Base-by-base conservation (phyloP, 495 filamentous ascomycete genomes). In the Penicillium nucicola region DNA sequence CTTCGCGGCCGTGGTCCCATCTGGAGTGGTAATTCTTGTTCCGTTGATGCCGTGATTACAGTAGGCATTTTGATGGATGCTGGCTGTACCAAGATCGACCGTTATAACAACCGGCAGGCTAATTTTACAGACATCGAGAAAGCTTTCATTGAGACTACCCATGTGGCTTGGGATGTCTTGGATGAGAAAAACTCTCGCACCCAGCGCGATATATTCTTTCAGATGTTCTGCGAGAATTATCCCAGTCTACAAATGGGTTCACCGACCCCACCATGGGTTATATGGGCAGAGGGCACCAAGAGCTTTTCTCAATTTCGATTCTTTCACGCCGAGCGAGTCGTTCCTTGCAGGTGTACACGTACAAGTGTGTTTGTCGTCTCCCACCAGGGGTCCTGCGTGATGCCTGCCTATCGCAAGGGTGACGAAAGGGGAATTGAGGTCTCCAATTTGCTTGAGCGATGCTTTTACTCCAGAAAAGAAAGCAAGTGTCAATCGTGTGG, bases 11-110 rank as follows among this genome's bases (percentile, higher is more conserved):
- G 65, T 14, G 68, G 66, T 0, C 68, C 70, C 6, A 42, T 66
- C 7, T 61, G 59, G 47, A 13, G 13, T 7, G 19, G 31, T 0
- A 49, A 54, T 12, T 69, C 71, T 14, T 62, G 57, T 41, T 25
- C 55, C 12, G 43, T 67, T 6, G 74, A 77, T 40, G 58, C 52
- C 20, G 44, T 60, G 1, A 71, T 76, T 19, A 62, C 70, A 14
- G 50, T 61, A 1, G 70, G 67, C 1, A 68, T 57, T 36, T 44
- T 77, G 19, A 56, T 71, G 10, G 64, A 74, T 34, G 65, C 56
- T 17, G 72, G 74, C 10, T 71, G 65, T 13, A 76, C 74, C 7
- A 52, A 53, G 5, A 49, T 62, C 7, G 74, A 77, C 37, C 66
- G 65, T n/a, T 28, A 43, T 8, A 14, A 52, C 0, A 42, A 43